Base-by-base conservation (phyloP, 2,329 filamentous ascomycete genomes). In the Harringtonia lauricola region DNA sequence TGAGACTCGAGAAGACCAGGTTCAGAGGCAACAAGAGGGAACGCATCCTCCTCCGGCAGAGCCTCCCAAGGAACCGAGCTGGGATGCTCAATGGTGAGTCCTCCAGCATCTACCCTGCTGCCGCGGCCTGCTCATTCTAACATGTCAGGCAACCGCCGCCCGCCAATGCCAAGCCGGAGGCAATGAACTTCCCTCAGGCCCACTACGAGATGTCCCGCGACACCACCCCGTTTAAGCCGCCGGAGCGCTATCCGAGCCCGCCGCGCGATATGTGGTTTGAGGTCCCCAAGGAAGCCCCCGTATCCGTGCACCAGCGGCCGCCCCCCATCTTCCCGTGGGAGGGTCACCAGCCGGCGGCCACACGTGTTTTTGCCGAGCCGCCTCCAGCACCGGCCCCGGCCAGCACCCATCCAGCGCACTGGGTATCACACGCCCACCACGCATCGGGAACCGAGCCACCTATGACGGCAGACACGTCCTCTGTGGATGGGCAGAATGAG, bases 261-360 rank as follows among this genome's bases (percentile, higher is more conserved):
- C 87, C 89, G 0, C 83, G 74, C 59, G 76, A 89, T 56, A 89
- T 95, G 86, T 92, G 83, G 72, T 95, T 92, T 58, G 70, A 90
- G 54, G 74, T 94, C 30, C 88, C 88, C 6, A 77, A 72, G 49
- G 72, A 76, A 46, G 67, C 68, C 17, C 76, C 77, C 19, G 71
- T 76, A 39, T 66, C 61, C 21, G 54, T 57, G n/a, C 52, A 72
- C 36, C 68, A 79, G 50, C 74, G 67, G 48, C 74, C 80, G 14
- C 72, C 74, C 39, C 72, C 80, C 3, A 81, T 96, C 39, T 98
- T 98, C 60, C 92, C 92, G 1, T 98, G 92, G 92, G 92, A 98
- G 61, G 64, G 63, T 35, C 67, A 80, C 46, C 76, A 75, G 48
- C 72, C 81, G 13, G 76, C 70, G 54, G 65, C 79, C 6, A 67